Conservation (phyloP, 2,329 filamentous ascomycete species). For the Mariannaea sp. region DNA sequence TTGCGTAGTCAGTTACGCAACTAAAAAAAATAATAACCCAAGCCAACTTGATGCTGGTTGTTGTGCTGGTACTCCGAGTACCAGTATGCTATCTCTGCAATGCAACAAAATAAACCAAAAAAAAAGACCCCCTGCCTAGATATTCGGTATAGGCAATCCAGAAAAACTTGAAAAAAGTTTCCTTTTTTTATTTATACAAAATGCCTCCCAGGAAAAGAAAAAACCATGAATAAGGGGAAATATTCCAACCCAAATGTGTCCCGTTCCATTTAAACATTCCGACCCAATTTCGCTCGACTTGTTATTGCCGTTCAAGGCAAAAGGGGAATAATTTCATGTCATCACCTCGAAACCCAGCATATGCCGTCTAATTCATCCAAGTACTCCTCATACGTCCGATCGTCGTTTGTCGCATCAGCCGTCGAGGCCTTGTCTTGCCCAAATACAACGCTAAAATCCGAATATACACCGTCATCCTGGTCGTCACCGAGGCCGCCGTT, state of each 20-base stretch:
- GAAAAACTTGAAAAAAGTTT: too few relatives aligned
- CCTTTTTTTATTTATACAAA: too few relatives aligned
- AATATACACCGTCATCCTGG: conserved; percentile 57
- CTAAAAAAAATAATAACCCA: too few relatives aligned
- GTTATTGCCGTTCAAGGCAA: too few relatives aligned
- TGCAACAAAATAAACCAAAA: not conserved
- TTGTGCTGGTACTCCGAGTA: not conserved
- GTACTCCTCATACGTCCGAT: conserved; percentile 58
- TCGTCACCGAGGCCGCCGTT: conserved; percentile 53
- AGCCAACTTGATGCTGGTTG: not conserved
- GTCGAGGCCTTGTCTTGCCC: conserved; percentile 39
- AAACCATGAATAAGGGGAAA: too few relatives aligned
- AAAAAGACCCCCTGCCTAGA: too few relatives aligned
- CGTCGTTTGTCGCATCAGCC: conserved; percentile 38
- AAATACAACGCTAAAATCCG: conserved; percentile 59
- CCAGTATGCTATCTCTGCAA: not conserved
- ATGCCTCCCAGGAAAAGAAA: too few relatives aligned
- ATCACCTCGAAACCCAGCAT: conserved; percentile 47
- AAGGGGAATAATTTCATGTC: too few relatives aligned
- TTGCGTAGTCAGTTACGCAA: not conserved
- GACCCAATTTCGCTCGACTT: too few relatives aligned
- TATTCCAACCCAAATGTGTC: too few relatives aligned
- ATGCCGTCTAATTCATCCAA: conserved; percentile 62
- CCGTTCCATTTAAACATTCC: too few relatives aligned
- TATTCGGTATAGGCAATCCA: too few relatives aligned